Base-by-base conservation (phyloP, 1,284 basidiomycete species). In the Termitomyces sp. region DNA sequence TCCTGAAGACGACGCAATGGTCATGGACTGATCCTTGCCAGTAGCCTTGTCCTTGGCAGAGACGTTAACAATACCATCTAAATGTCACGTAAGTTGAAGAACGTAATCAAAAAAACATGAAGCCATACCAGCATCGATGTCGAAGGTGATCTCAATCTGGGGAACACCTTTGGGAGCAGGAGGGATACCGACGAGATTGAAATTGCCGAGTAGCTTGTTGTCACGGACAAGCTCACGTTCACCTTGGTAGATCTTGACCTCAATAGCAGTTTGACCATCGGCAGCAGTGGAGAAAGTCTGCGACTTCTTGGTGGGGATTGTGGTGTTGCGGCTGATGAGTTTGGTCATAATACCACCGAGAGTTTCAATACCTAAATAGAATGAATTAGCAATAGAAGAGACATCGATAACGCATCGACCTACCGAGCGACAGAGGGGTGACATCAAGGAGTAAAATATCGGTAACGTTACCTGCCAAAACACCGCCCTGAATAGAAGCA, bases 171-270 rank as follows among this genome's bases (percentile, higher is more conserved):
- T 97, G 60, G 95, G 93, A 13, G 95, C 96, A 38, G 96, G 96
- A 40, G 96, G 96, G 59, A 99, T 94, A 53, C 96, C 95, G 57
- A 93, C 91, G 57, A 99, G 88, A 78, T 97, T 95, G 86, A 99
- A 99, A 80, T 97, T 97, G 60, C 96, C 97, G 60, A 99, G 88
- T n/a, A 98, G 75, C 78, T 98, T 98, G 88, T 99, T 98, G 78
- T 99, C 95, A 50, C 90, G 80, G 52, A 94, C 91, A 61, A 98
- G 85, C 72, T 97, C 94, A 79, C 96, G 93, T 79, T 98, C 97
- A 67, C 96, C 96, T 76, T 98, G 93, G 80, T 85, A 97, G 64
- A 97, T 92, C 83, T 97, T 96, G 72, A 97, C 93, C 72, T 96
- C 92, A 58, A 97, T 96, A 35, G 93, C 93, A 33, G 88, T 96